Base-by-base conservation (phyloP, 1,284 basidiomycete species). In the Apiotrichum porosum region DNA sequence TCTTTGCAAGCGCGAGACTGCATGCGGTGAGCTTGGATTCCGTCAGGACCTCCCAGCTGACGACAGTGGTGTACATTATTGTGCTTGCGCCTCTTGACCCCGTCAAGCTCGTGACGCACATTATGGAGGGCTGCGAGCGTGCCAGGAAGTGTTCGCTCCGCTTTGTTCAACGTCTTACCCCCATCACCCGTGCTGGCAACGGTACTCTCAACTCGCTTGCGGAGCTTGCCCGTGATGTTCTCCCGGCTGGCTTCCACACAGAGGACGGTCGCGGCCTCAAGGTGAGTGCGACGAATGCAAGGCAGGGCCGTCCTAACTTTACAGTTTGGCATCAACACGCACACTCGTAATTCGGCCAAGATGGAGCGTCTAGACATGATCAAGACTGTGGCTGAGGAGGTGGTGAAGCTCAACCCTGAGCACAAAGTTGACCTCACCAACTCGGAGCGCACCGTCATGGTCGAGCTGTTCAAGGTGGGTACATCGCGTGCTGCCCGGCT, bases 301-400 rank as follows among this genome's bases (percentile, higher is more conserved):
- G n/a, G n/a, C n/a, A 1, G 33, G 17, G 39, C 37, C 49, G 28
- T 22, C 30, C n/a, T n/a, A n/a, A n/a, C n/a, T n/a, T 42, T n/a
- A 1, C 45, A 71, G 66, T 71, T 64, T 31, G 69, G 55, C 0
- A 63, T 69, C 23, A 49, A 59, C 15, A 53, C 61, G 4, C 65
- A 58, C 41, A 50, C 60, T 6, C 58, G 69, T 23, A 56, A 60
- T 36, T 69, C 66, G 12, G 49, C 57, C 40, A 60, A 57, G 36
- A 39, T 71, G 5, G 63, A 65, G 12, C 38, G 66, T 18, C 50
- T 71, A 46, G 60, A 67, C 14, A 62, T 68, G 61, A 71, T 71
- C 54, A 60, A 61, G 37, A 51, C 59, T 1, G 57, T 68, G 13
- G 69, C 69, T 3, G 63, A 65, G 28, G 49, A 61, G 22, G 63